Percentiles rank a stretch among this genome's conserved stretches.
These are phyloP conservation scores for Chrysosporium keratinophilum DNA, from an alignment of 2,329 filamentous ascomycete species.

Conservation along the genomic window DNA sequence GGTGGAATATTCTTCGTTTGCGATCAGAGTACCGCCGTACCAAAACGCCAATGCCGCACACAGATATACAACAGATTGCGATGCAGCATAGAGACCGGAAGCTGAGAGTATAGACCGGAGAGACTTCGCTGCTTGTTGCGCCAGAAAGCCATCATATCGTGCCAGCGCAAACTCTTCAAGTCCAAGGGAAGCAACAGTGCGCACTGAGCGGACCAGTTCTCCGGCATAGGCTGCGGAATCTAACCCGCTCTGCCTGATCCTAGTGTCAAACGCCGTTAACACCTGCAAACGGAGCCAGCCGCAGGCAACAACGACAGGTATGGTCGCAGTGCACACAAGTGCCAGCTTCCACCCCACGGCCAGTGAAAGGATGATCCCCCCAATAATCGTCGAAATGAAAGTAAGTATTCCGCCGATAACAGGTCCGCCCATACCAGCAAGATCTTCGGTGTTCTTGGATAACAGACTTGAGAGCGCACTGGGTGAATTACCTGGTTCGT, in stretches of 20 bases:
- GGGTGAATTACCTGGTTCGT: no score
- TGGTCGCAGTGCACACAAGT: slow-evolving; percentile 66
- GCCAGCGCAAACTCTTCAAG: slow-evolving; percentile 69
- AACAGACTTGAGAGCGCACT: no score
- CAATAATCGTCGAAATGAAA: no score
- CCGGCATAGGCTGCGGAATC: slow-evolving; percentile 76
- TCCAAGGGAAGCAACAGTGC: slow-evolving; percentile 83
- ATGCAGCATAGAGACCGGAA: slow-evolving; percentile 67
- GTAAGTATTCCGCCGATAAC: no score
- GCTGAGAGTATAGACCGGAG: slow-evolving; percentile 65
- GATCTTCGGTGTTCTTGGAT: no score
- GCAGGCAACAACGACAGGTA: slow-evolving; percentile 66
- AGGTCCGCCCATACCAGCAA: no score
- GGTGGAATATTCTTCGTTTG: slow-evolving; percentile 57
- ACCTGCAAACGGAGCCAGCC: slow-evolving; percentile 81
- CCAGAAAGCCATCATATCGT: slow-evolving; percentile 59
- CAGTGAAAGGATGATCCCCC: no score
- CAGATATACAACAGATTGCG: slow-evolving; percentile 73
- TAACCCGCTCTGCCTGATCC: slow-evolving; percentile 69
- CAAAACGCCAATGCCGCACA: slow-evolving; percentile 83
- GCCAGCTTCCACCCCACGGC: slow-evolving; percentile 23
- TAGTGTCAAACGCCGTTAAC: slow-evolving; percentile 65
- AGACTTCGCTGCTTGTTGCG: slow-evolving; percentile 54
- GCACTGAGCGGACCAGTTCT: slow-evolving; percentile 83
- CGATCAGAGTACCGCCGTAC: slow-evolving; percentile 74